Percentiles rank a stretch among this genome's conserved stretches.
phyloP scores from a whole-genome alignment of 805 yeast species.

The Ogataea zsoltii region DNA sequence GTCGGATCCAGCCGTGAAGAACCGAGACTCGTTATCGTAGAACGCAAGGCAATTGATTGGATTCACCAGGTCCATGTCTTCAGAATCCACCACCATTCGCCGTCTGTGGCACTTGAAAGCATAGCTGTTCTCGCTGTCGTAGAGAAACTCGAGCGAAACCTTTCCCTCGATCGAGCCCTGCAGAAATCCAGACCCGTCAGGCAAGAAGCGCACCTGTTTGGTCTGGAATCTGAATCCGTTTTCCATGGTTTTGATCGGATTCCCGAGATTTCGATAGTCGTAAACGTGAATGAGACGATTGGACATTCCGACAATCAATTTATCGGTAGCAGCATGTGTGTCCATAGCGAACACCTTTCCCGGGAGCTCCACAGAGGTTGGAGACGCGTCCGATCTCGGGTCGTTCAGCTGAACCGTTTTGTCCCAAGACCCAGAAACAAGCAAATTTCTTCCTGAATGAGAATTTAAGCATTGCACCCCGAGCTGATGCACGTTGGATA shows the following conservation, averaged over 20 bases:
- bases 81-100: constrained; percentile 19
- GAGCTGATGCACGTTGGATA: constrained; percentile 30
- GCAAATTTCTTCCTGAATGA: constrained; percentile 29
- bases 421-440: constrained; percentile 67
- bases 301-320: constrained; percentile 52
- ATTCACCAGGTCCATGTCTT: constrained; percentile 23
- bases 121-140: constrained; percentile 42
- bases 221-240: constrained; percentile 53
- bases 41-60: constrained; percentile 27
- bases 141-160: constrained; percentile 71
- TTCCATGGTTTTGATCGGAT: constrained; percentile 11
- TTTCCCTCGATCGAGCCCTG: constrained; percentile 77
- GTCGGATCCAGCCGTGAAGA: constrained; percentile 33
- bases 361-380: constrained; percentile 30
- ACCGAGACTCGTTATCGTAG: constrained; percentile 14
- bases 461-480: constrained; percentile 41
- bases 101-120: constrained; percentile 82
- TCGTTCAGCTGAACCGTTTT: constrained; percentile 51
- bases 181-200: constrained; percentile 59
- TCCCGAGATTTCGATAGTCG: constrained; percentile 37
- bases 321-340: constrained; percentile 33
- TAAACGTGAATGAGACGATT: constrained; percentile 55
- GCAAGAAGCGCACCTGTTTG: constrained; percentile 54
- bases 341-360: constrained; percentile 68
- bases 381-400: constrained; percentile 29